A percentile compares a stretch with the other conserved stretches of the same genome.
phyloP scores from a whole-genome alignment of 768 basidiomycete genomes.

The Trametes cubensis region DNA sequence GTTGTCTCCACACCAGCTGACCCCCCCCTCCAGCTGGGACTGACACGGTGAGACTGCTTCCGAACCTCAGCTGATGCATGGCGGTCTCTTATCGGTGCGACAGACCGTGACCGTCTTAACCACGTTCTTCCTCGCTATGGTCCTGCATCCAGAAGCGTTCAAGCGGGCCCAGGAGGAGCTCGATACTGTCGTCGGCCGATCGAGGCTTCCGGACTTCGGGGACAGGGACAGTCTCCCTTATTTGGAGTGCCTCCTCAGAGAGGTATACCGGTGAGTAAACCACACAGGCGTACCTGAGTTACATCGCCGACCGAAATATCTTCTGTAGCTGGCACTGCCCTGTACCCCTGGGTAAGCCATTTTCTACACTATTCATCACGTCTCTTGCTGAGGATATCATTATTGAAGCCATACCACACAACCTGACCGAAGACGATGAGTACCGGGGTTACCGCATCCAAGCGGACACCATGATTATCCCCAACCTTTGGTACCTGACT shows the following conservation, averaged over 20 bases:
- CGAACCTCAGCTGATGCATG: neutral
- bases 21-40: conserved; percentile 24
- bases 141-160: conserved; percentile 42
- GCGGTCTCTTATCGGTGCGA: neutral
- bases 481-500: conserved; percentile 23
- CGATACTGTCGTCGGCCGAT: conserved; percentile 44
- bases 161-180: conserved; percentile 47
- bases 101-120: conserved; percentile 45
- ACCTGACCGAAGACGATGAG: conserved; percentile 26
- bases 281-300: neutral
- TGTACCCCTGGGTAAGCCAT: conserved; percentile 22
- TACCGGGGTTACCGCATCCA: conserved; percentile 31
- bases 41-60: conserved; percentile 27
- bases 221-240: conserved; percentile 47
- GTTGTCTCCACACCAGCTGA: neutral
- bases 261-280: conserved; percentile 33
- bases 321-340: conserved; percentile 23
- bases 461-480: conserved; percentile 26
- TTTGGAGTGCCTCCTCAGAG: conserved; percentile 42
- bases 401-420: conserved; percentile 28
- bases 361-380: neutral
- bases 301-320: neutral
- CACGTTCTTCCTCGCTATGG: conserved; percentile 45
- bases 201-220: conserved; percentile 43
- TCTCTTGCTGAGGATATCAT: neutral